Evolutionary conservation across 1,284 basidiomycete genomes (phyloP), one percentile per base, ranked within the genome.

Genomic region (Cutaneotrichosporon sp.): DNA sequence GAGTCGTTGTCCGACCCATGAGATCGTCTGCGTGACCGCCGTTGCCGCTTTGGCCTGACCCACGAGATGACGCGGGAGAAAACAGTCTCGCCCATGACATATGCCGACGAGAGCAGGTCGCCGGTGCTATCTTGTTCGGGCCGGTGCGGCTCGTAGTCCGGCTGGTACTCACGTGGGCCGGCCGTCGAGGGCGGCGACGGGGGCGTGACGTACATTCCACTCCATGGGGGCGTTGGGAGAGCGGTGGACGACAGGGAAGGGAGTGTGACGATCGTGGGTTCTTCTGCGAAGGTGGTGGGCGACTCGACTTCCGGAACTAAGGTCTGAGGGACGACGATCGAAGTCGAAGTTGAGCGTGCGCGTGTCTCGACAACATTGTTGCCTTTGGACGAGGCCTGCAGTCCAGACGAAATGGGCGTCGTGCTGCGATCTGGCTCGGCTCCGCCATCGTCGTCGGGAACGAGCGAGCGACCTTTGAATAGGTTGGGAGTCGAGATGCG

Each of bases 331-430:
- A 70, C 65, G 56, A 75, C 77, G n/a, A 77, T 64, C 58, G 74
- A 76, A 4, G 77, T 79, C 30, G 73, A 76, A 4, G 76, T 79
- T 4, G 75, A 74, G 56, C 77, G 71, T 14, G 74, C 77, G 34
- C 77, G 62, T 13, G 68, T 73, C 46, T 73, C 72, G 14, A 67
- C 67, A n/a, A 62, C 62, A 51, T 68, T 69, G 40, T 38, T 62
- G 26, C 56, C 9, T 62, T 26, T 61, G 40, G 46, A 46, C 10
- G 55, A 40, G 36, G 50, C 16, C 56, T 52, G 26, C 52, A 55
- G 6, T 40, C 61, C 40, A 34, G 36, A 26, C 8, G n/a, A 31
- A 11, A 40, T 38, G 31, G 42, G 46, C 47, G 55, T 30, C 50
- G 47, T 14, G 58, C 38, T 18, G 47, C 51, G 51, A 10, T 53